These are phyloP conservation scores for Phytophthora pinifolia DNA, from an alignment of 352 stramenopile genomes.

Conservation along the genomic window DNA sequence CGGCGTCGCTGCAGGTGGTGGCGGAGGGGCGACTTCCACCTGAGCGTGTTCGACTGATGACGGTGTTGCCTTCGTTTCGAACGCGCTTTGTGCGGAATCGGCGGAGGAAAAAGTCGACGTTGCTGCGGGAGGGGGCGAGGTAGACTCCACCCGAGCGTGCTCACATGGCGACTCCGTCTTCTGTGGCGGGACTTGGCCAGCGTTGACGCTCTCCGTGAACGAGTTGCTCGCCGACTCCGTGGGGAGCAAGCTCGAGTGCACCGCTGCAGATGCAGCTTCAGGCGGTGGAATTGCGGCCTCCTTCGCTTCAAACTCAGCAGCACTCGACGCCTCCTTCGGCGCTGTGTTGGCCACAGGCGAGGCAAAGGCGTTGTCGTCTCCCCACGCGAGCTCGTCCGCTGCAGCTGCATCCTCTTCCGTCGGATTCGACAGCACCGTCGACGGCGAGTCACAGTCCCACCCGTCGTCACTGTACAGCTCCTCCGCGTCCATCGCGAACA, in stretches of 20 bases:
- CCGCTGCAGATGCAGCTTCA: not conserved
- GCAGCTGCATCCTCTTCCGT: constrained; percentile 22
- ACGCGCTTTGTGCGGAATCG: not conserved
- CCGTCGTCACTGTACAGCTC: constrained; percentile 72
- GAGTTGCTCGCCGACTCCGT: not conserved
- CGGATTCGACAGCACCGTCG: constrained; percentile 57
- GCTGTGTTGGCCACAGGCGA: constrained; percentile 16
- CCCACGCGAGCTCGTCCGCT: constrained; percentile 48
- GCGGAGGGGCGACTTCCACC: not conserved
- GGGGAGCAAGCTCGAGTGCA: constrained; percentile 10
- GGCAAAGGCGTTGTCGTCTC: constrained; percentile 34
- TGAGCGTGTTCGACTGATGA: too few species aligned
- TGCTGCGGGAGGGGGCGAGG: not conserved
- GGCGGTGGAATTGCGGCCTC: constrained; percentile 3
- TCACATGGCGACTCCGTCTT: constrained; percentile 7
- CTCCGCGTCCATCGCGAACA: constrained; percentile 78
- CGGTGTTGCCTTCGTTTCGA: constrained; percentile 8
- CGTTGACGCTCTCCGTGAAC: constrained; percentile 9
- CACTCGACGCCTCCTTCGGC: constrained; percentile 1
- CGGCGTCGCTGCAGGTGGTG: not conserved
- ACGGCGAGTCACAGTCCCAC: constrained; percentile 74
- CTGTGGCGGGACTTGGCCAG: constrained; percentile 10
- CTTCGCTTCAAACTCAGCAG: constrained; percentile 13
- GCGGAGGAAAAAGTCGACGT: constrained; percentile 8
- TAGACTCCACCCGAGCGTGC: constrained; percentile 5